Evolutionary conservation across 495 filamentous ascomycete genomes (phyloP).

Genomic region (Penicillium desertorum): DNA sequence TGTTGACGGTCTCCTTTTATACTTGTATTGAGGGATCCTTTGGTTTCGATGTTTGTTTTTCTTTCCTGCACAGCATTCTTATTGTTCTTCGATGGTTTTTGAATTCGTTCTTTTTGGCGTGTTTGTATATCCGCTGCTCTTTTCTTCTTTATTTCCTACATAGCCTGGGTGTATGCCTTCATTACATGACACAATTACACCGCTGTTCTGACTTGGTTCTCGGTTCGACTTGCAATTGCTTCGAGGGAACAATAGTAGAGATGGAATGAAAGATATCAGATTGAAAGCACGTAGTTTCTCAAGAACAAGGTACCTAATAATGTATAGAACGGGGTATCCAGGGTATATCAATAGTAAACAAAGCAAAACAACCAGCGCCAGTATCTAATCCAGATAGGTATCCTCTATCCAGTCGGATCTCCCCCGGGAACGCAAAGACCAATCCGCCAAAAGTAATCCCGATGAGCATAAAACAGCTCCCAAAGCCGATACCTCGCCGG

Average conservation of each 20-base stretch:
- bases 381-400: background rate
- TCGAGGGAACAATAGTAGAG: background rate
- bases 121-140: background rate
- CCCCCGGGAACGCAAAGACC: conserved; percentile 87
- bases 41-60: background rate
- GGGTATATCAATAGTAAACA: background rate
- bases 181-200: background rate
- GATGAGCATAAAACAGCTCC: conserved; percentile 90
- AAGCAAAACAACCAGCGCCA: background rate
- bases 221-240: background rate
- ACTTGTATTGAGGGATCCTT: background rate
- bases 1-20: background rate
- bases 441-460: conserved; percentile 94
- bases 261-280: background rate
- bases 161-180: background rate
- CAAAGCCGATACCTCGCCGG: conserved; percentile 71
- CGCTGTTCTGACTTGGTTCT: background rate
- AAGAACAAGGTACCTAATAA: no score
- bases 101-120: conserved; percentile 1
- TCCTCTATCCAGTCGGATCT: conserved; percentile 51
- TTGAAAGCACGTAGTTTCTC: background rate
- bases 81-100: background rate
- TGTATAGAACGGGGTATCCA: background rate
- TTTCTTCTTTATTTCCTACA: background rate
- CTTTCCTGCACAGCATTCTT: conserved; percentile 2